Conservation (phyloP, 192 early-diverging fungal species). For the Geranomyces variabilis region DNA sequence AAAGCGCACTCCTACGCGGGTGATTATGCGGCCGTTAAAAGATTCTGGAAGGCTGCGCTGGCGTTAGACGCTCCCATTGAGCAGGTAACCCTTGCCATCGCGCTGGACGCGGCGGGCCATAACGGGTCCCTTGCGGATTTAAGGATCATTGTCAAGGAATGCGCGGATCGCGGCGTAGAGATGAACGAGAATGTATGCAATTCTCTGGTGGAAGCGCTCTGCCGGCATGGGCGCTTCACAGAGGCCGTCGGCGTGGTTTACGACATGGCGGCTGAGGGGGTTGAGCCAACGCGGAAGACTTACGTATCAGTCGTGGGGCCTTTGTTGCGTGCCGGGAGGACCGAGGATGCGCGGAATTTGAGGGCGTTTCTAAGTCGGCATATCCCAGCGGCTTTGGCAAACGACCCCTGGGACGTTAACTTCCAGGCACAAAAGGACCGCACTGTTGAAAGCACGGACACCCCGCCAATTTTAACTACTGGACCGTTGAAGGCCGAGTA, state of each 20-base stretch:
- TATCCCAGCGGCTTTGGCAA: background rate
- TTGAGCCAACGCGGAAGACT: background rate
- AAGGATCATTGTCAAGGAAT: background rate
- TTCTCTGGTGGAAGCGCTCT: background rate
- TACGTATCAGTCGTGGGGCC: background rate
- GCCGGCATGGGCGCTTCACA: background rate
- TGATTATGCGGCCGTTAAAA: too few species aligned
- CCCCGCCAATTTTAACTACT: too few species aligned
- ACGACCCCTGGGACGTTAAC: too few species aligned
- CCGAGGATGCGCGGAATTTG: background rate
- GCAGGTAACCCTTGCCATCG: too few species aligned
- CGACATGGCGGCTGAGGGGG: background rate
- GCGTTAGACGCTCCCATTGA: too few species aligned
- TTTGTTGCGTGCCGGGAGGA: background rate
- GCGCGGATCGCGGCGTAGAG: background rate
- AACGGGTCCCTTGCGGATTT: background rate
- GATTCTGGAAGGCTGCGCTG: too few species aligned
- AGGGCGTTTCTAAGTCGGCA: background rate
- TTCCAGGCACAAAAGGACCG: too few species aligned
- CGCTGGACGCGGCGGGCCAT: background rate
- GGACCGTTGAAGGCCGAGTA: too few species aligned
- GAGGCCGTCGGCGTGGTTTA: background rate
- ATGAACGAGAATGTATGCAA: slow-evolving; percentile 2
- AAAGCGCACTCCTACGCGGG: background rate
- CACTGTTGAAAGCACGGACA: too few species aligned